Base-by-base conservation (phyloP, 768 basidiomycete species). In the Scleroderma citrinum region DNA sequence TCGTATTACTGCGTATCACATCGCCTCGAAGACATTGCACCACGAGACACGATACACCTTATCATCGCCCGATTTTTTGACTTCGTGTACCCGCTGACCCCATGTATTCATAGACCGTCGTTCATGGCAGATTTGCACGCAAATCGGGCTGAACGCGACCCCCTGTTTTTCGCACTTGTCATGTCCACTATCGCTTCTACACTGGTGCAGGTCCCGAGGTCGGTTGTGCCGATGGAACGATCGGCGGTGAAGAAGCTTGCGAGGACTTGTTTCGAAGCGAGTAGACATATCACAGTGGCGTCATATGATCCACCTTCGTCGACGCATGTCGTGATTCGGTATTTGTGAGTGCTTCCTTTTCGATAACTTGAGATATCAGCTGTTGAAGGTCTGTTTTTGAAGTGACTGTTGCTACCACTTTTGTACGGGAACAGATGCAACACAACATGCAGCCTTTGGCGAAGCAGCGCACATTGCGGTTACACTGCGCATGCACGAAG, bases 1-100 rank as follows among this genome's bases (percentile, higher is more conserved):
- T 83, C 83, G 0, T 79, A 78, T 60, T 84, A 83, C 62, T 84
- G 82, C 60, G 78, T 83, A n/a, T 77, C 84, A 2, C 84, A 83
- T 59, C 76, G 86, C 30, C 71, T 95, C 40, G 87, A 92, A 60
- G 83, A 87, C 51, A 80, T 93, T 46, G 86, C 90, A 10, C 86
- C 88, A 17, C 76, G 88, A 46, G 85, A 88, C 50, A 86, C 84
- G 5, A 83, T 93, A 42, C 79, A 81, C 35, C 80, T 88, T 51
- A 87, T 95, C 56, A 83, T 93, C 53, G 77, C 85, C 34, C 78
- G 94, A 12, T 96, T 92, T 71, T 95, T 94, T 63, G 92, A 94
- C 65, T 95, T 90, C 62, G 89, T 94, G 42, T 92, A 92, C 66
- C 87, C 89, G 8, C 76, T 95, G 29, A 94, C 89, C 8, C 92